Conservation (phyloP, 2,329 filamentous ascomycete genomes). For the Orbilia javanica region DNA sequence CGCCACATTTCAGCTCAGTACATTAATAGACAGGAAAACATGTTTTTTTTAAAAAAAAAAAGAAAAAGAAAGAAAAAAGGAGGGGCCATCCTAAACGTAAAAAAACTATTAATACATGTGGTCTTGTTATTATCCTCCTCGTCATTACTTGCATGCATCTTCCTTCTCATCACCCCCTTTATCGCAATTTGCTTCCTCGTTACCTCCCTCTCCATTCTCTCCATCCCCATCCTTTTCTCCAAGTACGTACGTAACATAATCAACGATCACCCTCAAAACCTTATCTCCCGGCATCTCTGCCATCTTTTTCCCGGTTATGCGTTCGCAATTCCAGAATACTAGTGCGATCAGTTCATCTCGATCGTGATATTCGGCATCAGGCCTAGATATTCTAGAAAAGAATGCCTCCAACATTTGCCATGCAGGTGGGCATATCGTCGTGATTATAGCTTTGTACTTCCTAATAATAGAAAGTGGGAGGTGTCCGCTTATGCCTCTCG, state of each 20-base stretch:
- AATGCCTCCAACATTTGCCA: slow-evolving; percentile 24
- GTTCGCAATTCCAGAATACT: slow-evolving; percentile 9
- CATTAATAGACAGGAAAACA: too few species aligned
- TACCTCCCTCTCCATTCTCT: too few species aligned
- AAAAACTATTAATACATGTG: too few species aligned
- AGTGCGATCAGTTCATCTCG: slow-evolving; percentile 23
- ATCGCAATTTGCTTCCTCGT: too few species aligned
- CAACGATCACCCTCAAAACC: neutral
- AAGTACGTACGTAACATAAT: neutral
- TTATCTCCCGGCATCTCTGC: neutral
- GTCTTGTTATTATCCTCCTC: too few species aligned
- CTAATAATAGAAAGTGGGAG: slow-evolving; percentile 2
- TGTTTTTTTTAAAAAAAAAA: too few species aligned
- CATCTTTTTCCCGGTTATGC: neutral
- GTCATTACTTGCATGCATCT: too few species aligned
- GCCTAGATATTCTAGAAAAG: neutral
- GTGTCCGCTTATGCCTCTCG: neutral
- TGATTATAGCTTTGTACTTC: neutral
- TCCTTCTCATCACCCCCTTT: too few species aligned
- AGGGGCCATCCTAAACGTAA: too few species aligned
- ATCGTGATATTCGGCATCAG: neutral
- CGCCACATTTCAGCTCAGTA: too few species aligned
- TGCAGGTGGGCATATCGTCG: neutral
- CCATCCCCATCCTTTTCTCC: neutral
- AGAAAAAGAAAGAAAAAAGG: too few species aligned